Conservation (phyloP, 2,329 filamentous ascomycete species). For the Sclerotinia subarctica region DNA sequence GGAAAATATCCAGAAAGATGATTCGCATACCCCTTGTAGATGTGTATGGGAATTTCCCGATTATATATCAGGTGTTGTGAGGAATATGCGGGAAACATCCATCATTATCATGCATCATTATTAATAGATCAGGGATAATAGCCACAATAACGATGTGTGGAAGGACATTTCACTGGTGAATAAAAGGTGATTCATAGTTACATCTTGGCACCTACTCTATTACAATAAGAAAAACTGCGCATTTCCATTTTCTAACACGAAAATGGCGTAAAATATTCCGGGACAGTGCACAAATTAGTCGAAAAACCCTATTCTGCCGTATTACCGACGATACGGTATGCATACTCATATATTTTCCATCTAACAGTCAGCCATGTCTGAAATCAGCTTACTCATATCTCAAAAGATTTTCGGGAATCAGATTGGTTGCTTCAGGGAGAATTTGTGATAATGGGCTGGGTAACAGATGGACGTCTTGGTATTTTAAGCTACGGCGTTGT, state of each 20-base stretch:
- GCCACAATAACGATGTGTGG: not conserved
- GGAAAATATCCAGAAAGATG: not conserved
- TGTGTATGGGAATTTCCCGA: not conserved
- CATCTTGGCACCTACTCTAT: no score
- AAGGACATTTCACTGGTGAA: no score
- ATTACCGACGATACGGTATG: no score
- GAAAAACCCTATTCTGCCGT: not conserved
- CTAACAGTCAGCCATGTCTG: not conserved
- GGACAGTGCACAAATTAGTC: not conserved
- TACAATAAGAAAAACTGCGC: no score
- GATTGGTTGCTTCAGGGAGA: no score
- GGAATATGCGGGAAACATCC: no score
- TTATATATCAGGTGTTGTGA: not conserved
- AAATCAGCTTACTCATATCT: conserved; percentile 10
- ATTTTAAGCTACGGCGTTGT: not conserved
- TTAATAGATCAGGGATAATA: not conserved
- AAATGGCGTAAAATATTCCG: not conserved
- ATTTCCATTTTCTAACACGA: not conserved
- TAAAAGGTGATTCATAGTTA: no score
- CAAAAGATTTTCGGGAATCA: not conserved
- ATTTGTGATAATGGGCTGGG: not conserved
- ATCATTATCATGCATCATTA: not conserved
- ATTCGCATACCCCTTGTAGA: not conserved
- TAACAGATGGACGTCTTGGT: not conserved
- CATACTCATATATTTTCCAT: not conserved